Conservation (phyloP, 1,284 basidiomycete genomes). For the Tremellales sp. region DNA sequence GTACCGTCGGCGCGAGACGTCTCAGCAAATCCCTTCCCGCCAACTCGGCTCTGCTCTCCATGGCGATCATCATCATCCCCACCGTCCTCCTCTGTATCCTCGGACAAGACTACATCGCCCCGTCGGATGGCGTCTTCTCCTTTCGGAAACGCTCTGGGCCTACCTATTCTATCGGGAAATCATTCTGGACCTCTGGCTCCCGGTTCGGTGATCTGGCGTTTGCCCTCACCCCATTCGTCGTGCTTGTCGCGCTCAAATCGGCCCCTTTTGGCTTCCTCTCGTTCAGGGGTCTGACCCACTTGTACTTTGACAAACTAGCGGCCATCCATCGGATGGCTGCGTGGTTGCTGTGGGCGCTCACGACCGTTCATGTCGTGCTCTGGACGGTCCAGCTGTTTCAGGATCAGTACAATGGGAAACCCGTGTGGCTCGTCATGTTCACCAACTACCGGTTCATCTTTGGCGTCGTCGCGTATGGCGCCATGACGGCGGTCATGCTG, state of each 20-base stretch:
- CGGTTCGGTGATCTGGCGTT: conserved; percentile 74
- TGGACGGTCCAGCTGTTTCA: conserved; percentile 70
- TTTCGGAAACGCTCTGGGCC: conserved; percentile 43
- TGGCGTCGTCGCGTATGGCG: conserved; percentile 67
- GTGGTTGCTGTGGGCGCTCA: conserved; percentile 67
- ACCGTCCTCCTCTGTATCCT: conserved; percentile 56
- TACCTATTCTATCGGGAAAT: conserved; percentile 63
- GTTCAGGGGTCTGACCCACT: conserved; percentile 62
- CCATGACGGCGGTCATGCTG: conserved; percentile 64
- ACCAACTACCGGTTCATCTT: conserved; percentile 67
- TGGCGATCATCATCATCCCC: conserved; percentile 51
- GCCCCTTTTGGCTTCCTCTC: conserved; percentile 77
- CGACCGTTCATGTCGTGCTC: conserved; percentile 63
- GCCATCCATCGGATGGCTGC: conserved; percentile 70
- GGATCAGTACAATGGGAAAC: conserved; percentile 55
- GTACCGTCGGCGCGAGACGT: conserved; percentile 21
- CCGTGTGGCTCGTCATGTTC: conserved; percentile 63
- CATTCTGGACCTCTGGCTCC: conserved; percentile 72
- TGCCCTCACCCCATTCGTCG: conserved; percentile 68
- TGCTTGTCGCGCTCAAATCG: conserved; percentile 74
- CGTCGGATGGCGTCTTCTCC: conserved; percentile 53
- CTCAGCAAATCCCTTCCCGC: conserved; percentile 57
- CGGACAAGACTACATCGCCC: conserved; percentile 72
- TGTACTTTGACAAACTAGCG: conserved; percentile 73
- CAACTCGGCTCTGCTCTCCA: conserved; percentile 58